phyloP scores from a whole-genome alignment of 306 rosid species.

The Sicyos edulis region DNA sequence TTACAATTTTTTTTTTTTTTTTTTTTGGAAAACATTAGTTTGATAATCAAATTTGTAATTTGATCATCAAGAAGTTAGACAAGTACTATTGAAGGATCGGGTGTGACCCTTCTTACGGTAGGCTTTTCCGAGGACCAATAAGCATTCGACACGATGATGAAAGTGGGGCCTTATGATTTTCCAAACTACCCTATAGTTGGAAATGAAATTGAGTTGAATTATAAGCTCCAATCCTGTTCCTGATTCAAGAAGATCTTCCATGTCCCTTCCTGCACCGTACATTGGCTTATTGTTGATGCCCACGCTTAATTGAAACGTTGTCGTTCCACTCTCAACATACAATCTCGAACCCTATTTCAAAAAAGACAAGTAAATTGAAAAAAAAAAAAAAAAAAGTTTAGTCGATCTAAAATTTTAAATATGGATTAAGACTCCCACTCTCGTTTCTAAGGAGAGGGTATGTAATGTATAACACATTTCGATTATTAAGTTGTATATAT shows the following conservation, averaged over 20 bases:
- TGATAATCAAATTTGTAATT: background rate
- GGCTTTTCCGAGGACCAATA: conserved; percentile 36
- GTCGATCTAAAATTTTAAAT: too few species aligned
- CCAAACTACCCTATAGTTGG: conserved; percentile 47
- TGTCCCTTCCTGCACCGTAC: conserved; percentile 92
- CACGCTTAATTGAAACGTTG: conserved; percentile 34
- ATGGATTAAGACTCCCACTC: too few species aligned
- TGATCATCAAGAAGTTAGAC: conserved; percentile 31
- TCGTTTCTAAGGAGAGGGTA: too few species aligned
- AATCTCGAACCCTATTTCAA: conserved; percentile 44
- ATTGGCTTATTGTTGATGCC: conserved; percentile 52
- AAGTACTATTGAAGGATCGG: conserved; percentile 49
- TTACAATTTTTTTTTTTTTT: too few species aligned
- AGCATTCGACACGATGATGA: conserved; percentile 51
- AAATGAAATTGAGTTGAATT: conserved; percentile 31
- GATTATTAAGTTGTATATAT: too few species aligned
- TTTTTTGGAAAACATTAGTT: too few species aligned
- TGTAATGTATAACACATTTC: too few species aligned
- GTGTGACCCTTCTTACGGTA: conserved; percentile 53
- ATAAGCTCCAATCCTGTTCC: conserved; percentile 50
- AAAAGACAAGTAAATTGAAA: background rate
- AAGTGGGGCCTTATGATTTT: conserved; percentile 46
- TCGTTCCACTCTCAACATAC: conserved; percentile 60
- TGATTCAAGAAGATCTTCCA: conserved; percentile 73
- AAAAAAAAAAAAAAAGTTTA: background rate